phyloP scores from a whole-genome alignment of 1,284 basidiomycete genomes.

The Austroboletus niveus region DNA sequence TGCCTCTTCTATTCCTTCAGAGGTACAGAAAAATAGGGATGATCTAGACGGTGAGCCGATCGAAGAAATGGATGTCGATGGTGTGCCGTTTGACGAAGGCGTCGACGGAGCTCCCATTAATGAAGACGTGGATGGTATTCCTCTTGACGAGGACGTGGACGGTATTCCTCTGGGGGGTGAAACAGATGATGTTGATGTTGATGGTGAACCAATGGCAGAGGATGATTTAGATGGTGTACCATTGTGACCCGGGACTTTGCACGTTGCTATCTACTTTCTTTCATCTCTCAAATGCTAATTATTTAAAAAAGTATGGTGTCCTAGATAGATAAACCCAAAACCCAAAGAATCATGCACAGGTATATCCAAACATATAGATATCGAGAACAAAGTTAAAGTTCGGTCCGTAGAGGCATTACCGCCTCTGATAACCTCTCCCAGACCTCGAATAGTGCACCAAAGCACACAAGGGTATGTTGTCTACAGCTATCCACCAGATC shows the following conservation, averaged over 20 bases:
- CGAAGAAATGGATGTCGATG: constrained; percentile 39
- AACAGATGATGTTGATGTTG: constrained; percentile 20
- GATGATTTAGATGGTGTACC: constrained; percentile 30
- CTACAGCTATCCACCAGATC: constrained; percentile 21
- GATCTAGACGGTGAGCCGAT: constrained; percentile 39
- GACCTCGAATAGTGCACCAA: constrained; percentile 19
- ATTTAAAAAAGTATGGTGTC: not conserved
- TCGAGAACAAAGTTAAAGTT: constrained; percentile 19
- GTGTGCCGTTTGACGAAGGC: constrained; percentile 44
- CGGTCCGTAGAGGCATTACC: constrained; percentile 25
- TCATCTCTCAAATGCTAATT: not conserved
- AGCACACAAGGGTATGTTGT: constrained; percentile 17
- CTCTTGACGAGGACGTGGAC: constrained; percentile 34
- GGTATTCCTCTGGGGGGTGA: constrained; percentile 29
- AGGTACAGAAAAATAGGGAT: constrained; percentile 40
- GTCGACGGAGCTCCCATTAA: constrained; percentile 40
- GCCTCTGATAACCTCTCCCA: constrained; percentile 18
- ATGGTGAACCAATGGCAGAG: constrained; percentile 33
- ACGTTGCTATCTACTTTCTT: not conserved
- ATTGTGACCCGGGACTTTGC: constrained; percentile 9
- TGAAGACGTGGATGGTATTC: constrained; percentile 34
- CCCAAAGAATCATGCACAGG: not conserved
- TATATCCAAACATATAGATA: not conserved
- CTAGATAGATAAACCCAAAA: not conserved
- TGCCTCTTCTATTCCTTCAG: constrained; percentile 29